A percentile compares a stretch with the other conserved stretches of the same genome.
These are phyloP conservation scores for Rhytidiadelphus loreus DNA, from an alignment of 225 moss, liverwort and hornwort species.

Conservation along the genomic window DNA sequence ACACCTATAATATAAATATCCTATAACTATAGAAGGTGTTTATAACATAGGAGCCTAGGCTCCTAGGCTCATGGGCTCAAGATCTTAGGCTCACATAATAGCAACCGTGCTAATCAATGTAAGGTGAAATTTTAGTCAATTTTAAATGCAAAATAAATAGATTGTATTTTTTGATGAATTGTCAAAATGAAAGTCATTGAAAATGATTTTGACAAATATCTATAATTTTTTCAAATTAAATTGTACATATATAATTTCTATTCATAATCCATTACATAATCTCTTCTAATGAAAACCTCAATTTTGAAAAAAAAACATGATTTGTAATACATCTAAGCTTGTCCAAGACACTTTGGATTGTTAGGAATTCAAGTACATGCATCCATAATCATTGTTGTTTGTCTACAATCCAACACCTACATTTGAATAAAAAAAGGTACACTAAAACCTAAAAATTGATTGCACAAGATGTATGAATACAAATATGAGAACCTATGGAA, in stretches of 20 bases:
- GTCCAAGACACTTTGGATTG: background rate
- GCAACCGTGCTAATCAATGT: background rate
- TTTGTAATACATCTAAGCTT: background rate
- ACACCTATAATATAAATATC: no score
- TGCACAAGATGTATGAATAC: background rate
- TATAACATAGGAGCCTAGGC: no score
- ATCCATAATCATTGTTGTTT: background rate
- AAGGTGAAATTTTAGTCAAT: background rate
- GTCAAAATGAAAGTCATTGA: background rate
- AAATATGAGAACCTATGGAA: rapidly evolving
- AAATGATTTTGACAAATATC: background rate
- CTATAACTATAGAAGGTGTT: no score
- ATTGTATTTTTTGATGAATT: background rate
- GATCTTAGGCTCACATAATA: no score
- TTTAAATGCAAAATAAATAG: background rate
- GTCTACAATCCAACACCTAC: rapidly evolving
- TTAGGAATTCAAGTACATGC: background rate
- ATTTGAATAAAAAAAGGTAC: background rate
- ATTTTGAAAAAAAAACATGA: background rate
- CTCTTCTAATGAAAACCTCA: background rate
- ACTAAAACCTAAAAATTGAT: no score
- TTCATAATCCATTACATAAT: rapidly evolving
- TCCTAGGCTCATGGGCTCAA: no score
- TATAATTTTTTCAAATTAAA: background rate
- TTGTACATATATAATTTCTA: background rate